phyloP scores from a whole-genome alignment of 306 rosid species.

The Prunus armeniaca region DNA sequence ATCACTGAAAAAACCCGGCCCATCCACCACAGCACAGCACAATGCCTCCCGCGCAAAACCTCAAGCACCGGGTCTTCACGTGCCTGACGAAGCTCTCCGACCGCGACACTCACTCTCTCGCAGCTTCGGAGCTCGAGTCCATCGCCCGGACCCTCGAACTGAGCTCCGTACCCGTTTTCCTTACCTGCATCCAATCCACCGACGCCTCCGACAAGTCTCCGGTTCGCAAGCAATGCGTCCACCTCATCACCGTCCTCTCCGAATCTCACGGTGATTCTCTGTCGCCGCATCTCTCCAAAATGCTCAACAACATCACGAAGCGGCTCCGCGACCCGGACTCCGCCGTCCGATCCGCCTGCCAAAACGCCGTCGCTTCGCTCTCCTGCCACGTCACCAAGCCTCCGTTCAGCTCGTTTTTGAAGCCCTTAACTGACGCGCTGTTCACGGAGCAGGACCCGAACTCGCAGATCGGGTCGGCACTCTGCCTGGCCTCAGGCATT shows the following conservation, averaged over 20 bases:
- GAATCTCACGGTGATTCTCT: slow-evolving; percentile 69
- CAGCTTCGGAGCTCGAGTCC: slow-evolving; percentile 64
- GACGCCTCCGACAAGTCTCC: slow-evolving; percentile 79
- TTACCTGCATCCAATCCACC: slow-evolving; percentile 80
- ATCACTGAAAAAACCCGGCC: not conserved
- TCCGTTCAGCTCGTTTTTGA: slow-evolving; percentile 60
- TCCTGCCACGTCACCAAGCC: slow-evolving; percentile 65
- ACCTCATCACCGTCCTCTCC: slow-evolving; percentile 59
- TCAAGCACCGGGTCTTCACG: slow-evolving; percentile 72
- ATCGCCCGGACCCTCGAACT: slow-evolving; percentile 66
- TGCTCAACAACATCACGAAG: slow-evolving; percentile 54
- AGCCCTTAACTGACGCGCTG: slow-evolving; percentile 77
- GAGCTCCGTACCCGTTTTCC: slow-evolving; percentile 50
- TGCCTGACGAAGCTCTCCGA: slow-evolving; percentile 95
- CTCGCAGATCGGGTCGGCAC: slow-evolving; percentile 83
- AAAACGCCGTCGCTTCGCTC: slow-evolving; percentile 65
- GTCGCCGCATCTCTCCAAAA: slow-evolving; percentile 68
- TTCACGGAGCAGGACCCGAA: slow-evolving; percentile 89
- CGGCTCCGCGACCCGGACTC: slow-evolving; percentile 92
- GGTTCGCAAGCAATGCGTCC: slow-evolving; percentile 84
- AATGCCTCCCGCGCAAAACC: slow-evolving; percentile 61
- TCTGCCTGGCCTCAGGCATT: slow-evolving; percentile 76
- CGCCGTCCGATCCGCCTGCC: slow-evolving; percentile 90
- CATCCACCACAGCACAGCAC: not conserved
- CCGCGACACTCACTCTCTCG: slow-evolving; percentile 81